Evolutionary conservation across 2,329 filamentous ascomycete genomes (phyloP).

Genomic region (Cordyceps farinosa): DNA sequence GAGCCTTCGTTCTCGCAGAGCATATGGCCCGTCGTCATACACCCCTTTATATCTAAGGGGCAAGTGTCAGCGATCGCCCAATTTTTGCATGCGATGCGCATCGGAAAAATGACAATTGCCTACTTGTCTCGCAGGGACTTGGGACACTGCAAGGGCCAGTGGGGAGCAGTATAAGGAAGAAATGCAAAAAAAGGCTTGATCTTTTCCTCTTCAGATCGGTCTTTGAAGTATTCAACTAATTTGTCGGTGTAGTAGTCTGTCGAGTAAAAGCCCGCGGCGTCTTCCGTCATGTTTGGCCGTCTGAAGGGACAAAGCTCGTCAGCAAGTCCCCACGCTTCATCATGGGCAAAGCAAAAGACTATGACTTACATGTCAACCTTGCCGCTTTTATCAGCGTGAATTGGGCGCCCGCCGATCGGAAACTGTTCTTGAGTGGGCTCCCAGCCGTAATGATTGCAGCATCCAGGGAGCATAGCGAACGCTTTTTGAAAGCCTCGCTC

Average conservation of each 20-base stretch:
- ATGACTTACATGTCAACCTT: conserved; percentile 27
- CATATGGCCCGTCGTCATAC: conserved; percentile 49
- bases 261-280: conserved; percentile 48
- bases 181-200: conserved; percentile 52
- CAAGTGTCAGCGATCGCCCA: too few relatives aligned
- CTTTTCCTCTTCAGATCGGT: conserved; percentile 23
- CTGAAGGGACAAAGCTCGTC: conserved; percentile 21
- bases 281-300: background rate
- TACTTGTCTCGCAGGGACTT: conserved; percentile 41
- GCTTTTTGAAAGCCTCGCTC: conserved; percentile 56
- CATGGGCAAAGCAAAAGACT: conserved; percentile 26
- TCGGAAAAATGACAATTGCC: conserved; percentile 9
- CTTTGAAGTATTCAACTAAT: conserved; percentile 46
- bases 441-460: conserved; percentile 50
- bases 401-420: too few relatives aligned
- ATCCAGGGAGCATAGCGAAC: conserved; percentile 58
- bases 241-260: conserved; percentile 50
- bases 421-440: conserved; percentile 36
- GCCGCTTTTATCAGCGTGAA: conserved; percentile 22
- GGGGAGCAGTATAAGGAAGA: conserved; percentile 50
- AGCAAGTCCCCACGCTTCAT: background rate
- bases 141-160: conserved; percentile 46
- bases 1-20: conserved; percentile 41
- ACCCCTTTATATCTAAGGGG: conserved; percentile 41
- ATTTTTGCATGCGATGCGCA: too few relatives aligned